Percentiles rank a stretch among this genome's conserved stretches.
phyloP scores from a whole-genome alignment of 352 stramenopile genomes.

The Aphanomyces invadans region DNA sequence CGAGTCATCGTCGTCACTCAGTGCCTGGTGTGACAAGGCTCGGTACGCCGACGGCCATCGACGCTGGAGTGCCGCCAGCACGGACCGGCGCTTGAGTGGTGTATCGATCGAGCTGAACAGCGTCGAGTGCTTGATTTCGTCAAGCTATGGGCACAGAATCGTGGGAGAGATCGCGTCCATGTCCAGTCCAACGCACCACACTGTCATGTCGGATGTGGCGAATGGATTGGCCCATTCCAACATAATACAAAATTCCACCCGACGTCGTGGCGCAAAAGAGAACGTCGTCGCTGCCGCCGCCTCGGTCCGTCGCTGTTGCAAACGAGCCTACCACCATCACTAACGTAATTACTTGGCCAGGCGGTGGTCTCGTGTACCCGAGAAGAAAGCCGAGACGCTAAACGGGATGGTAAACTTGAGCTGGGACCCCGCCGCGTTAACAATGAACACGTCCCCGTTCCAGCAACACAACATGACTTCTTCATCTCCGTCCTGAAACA shows the following conservation, averaged over 20 bases:
- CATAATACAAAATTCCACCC: conserved; percentile 19
- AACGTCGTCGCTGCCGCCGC: background rate
- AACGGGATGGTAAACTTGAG: conserved; percentile 22
- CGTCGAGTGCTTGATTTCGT: background rate
- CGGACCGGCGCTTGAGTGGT: background rate
- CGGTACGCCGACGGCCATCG: background rate
- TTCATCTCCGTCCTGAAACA: conserved; percentile 13
- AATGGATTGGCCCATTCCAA: conserved; percentile 17
- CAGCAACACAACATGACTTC: conserved; percentile 18
- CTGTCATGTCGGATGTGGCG: conserved; percentile 17
- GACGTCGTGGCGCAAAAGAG: conserved; percentile 20
- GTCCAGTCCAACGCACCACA: conserved; percentile 7
- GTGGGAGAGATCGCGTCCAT: no score
- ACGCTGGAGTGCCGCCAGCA: background rate
- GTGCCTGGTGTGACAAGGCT: background rate
- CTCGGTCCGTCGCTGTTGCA: background rate
- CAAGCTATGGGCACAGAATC: no score
- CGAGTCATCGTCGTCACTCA: no score
- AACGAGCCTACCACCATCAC: background rate
- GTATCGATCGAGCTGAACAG: background rate
- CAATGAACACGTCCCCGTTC: conserved; percentile 17
- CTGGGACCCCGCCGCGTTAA: conserved; percentile 13
- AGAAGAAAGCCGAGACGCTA: conserved; percentile 15
- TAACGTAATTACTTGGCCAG: background rate
- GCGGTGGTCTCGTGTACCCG: background rate